Evolutionary conservation across 257 asterid species (phyloP).

Genomic region (Eustoma russellianum): DNA sequence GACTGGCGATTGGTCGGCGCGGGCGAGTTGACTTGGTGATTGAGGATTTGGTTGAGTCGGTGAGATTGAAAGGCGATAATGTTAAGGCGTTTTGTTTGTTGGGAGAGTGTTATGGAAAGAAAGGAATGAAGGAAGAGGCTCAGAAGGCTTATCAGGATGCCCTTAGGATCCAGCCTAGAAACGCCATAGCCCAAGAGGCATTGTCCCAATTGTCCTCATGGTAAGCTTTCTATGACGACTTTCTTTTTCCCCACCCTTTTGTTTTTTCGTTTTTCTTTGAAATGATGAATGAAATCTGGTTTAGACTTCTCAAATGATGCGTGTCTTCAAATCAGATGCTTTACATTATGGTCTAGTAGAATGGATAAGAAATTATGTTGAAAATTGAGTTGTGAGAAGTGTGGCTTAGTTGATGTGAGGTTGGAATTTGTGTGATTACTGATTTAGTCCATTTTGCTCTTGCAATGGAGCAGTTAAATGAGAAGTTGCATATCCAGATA

Average conservation of each 20-base stretch:
- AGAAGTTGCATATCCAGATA: no score
- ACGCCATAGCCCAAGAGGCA: conserved; percentile 27
- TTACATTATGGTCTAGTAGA: no score
- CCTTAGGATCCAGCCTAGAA: conserved; percentile 26
- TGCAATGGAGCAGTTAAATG: no score
- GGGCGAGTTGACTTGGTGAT: conserved; percentile 31
- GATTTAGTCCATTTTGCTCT: no score
- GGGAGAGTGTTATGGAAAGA: conserved; percentile 59
- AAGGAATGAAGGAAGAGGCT: conserved; percentile 42
- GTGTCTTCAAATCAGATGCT: no score
- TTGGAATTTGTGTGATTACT: no score
- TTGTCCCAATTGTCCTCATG: conserved; percentile 31
- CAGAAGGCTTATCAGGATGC: conserved; percentile 41
- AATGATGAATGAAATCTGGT: no score
- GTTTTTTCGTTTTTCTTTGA: no score
- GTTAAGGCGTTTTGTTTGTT: conserved; percentile 40
- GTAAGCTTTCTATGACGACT: background rate
- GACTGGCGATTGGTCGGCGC: conserved; percentile 21
- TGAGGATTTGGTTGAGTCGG: conserved; percentile 48
- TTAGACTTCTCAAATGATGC: no score
- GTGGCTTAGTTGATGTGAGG: no score
- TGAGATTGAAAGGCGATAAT: conserved; percentile 36
- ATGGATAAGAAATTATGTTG: no score
- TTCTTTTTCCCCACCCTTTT: background rate
- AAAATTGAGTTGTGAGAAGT: no score